Evolutionary conservation across 169 alveolate species (phyloP), one percentile per base, ranked within the genome.

Genomic region (Neospora caninum): DNA sequence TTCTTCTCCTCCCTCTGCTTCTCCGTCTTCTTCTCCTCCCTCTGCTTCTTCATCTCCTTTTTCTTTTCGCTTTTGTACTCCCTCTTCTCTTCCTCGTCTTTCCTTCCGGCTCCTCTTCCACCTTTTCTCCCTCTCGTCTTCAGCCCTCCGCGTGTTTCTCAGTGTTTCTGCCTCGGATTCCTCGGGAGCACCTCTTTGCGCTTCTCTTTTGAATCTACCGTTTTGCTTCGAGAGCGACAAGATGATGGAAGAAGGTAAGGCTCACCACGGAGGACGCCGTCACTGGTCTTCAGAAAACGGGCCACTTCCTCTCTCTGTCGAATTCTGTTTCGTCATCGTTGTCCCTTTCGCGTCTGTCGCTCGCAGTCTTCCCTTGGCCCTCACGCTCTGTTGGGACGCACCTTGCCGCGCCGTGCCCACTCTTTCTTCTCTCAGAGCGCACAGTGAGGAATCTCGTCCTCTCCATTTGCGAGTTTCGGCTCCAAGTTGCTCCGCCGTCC

Each of bases 381-480:
- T 13, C 58, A 7, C 58, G 58, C 58, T 13, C 13, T 49, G 58
- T 49, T 13, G 58, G 4, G 22, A 13, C 58, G 58, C 13, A 13
- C 13, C 58, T 49, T 13, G 58, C 58, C 13, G 58, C 13, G 22
- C 58, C 58, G 22, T 49, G 58, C 84, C n/a, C 27, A 6, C 39
- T 22, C n/a, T 31, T 13, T n/a, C 84, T 18, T 18, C n/a, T 43
- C n/a, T 78, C 78, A 64, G 88, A 16, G 39, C 80, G 82, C 29
- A 7, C 41, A 49, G 58, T 41, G 42, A 49, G 91, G 38, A 87
- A 88, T 67, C 91, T 87, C 78, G 95, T 93, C 78, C 93, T 93
- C 49, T 93, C 95, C 38, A 92, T 93, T 1, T 93, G 95, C 73
- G 95, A 93, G 42, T 89, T 93, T 29, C 58, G 69, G 38, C 93